Evolutionary conservation across 805 yeast species (phyloP), one percentile per base, ranked within the genome.

Genomic region (Saturnispora sekii): DNA sequence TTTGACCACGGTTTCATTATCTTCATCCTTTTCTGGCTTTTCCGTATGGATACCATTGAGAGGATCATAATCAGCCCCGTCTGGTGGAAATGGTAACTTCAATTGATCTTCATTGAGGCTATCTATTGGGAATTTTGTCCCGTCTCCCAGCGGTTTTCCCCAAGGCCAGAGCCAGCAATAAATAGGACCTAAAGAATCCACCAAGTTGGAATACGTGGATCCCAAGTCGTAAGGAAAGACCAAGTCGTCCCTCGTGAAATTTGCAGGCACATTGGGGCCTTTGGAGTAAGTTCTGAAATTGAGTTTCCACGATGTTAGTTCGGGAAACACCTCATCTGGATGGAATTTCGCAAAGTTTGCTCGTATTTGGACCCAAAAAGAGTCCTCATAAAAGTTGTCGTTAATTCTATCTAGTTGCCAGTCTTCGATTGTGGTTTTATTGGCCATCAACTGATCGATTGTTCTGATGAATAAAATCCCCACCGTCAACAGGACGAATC

Each of bases 21-120:
- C 53, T 33, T 42, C 49, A 40, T 48, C 55, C 28, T 28, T 39
- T 32, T 44, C 43, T 5, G 40, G 44, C 14, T 26, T 38, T 7
- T 26, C 36, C 1, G 21, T 31, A 3, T 17, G 17, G 6, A 15
- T 43, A 7, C 16, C 29, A 9, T 38, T 37, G 4, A 29, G 12
- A n/a, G 53, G 51, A 34, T 55, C 59, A 36, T 43, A 59, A n/a
- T 57, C 57, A 1, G 54, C 79, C 5, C 86, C 88, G 63, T 87
- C 95, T 1, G 96, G 95, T 1, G 98, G 98, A 95, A 97, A 90
- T 2, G 96, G 93, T 34, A 82, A 64, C 1, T 76, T 73, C 43
- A 81, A 62, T 48, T 83, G 74, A 53, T 81, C 84, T 45, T 73
- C 76, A 41, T 67, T 72, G 14, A 72, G 58, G 31, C 80, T 85